These are phyloP conservation scores for Plectosphaerella plurivora DNA, from an alignment of 2,329 filamentous ascomycete species.

Conservation along the genomic window DNA sequence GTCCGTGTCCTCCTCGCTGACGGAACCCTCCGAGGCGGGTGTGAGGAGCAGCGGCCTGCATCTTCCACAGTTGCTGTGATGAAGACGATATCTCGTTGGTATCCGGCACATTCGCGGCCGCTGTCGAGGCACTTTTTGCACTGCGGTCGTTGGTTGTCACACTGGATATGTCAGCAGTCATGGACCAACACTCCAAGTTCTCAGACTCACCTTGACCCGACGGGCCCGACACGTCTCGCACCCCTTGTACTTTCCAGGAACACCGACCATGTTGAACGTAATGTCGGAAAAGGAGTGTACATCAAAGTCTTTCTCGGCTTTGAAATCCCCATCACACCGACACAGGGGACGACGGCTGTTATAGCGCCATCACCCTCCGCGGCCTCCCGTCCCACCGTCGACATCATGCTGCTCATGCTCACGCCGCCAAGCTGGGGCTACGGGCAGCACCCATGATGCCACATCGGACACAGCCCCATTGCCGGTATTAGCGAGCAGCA, in stretches of 20 bases:
- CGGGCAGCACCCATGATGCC: too few relatives aligned
- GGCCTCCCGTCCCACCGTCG: too few relatives aligned
- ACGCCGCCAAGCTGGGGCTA: too few relatives aligned
- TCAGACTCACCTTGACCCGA: conserved; percentile 49
- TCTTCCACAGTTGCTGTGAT: conserved; percentile 55
- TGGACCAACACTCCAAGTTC: neutral
- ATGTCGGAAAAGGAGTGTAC: too few relatives aligned
- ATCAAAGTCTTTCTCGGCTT: too few relatives aligned
- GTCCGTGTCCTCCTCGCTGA: conserved; percentile 25
- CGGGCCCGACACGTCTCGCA: conserved; percentile 58
- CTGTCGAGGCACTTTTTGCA: conserved; percentile 58
- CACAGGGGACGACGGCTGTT: too few relatives aligned
- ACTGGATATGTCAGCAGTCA: conserved; percentile 30
- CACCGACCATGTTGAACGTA: conserved; percentile 48
- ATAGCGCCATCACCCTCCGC: too few relatives aligned
- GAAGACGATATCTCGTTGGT: conserved; percentile 59
- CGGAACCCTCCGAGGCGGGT: conserved; percentile 41
- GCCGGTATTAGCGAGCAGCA: too few relatives aligned
- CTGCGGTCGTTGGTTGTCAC: conserved; percentile 56
- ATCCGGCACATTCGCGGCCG: conserved; percentile 56
- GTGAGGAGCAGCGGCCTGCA: conserved; percentile 52
- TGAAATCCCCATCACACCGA: too few relatives aligned
- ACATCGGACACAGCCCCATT: too few relatives aligned
- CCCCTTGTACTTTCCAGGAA: conserved; percentile 60
- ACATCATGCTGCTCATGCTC: too few relatives aligned